phyloP scores from a whole-genome alignment of 1,139 yeast genomes.

The Arxiozyma heterogenica region DNA sequence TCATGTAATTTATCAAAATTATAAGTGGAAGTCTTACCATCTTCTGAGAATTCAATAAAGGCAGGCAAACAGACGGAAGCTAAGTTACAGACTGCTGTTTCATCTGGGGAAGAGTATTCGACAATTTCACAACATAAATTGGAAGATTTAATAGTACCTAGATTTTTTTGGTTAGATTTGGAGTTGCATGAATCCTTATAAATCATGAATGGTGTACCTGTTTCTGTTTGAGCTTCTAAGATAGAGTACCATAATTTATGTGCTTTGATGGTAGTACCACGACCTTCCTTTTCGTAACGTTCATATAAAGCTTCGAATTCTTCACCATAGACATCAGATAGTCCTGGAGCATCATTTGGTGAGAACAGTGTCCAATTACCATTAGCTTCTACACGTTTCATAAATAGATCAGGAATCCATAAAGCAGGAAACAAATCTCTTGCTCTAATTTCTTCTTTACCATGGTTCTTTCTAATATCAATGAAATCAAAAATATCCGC shows the following conservation, averaged over 20 bases:
- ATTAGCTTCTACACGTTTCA: conserved; percentile 75
- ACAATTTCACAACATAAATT: conserved; percentile 87
- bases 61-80: conserved; percentile 81
- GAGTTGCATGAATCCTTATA: conserved; percentile 81
- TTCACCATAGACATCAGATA: conserved; percentile 70
- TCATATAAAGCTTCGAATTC: conserved; percentile 65
- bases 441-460: conserved; percentile 83
- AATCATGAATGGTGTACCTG: conserved; percentile 88
- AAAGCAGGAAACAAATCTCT: conserved; percentile 80
- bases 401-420: conserved; percentile 85
- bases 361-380: conserved; percentile 79
- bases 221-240: conserved; percentile 82
- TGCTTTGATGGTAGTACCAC: conserved; percentile 46
- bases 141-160: conserved; percentile 81
- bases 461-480: conserved; percentile 80
- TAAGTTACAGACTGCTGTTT: conserved; percentile 83
- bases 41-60: conserved; percentile 40
- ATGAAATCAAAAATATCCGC: conserved; percentile 73
- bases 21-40: conserved; percentile 39
- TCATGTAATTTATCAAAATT: conserved; percentile 64
- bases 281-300: conserved; percentile 45
- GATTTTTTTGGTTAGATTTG: conserved; percentile 76
- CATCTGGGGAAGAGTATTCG: conserved; percentile 78
- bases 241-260: conserved; percentile 83
- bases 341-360: conserved; percentile 80